These are phyloP conservation scores for Arthroderma sp. DNA, from an alignment of 2,329 filamentous ascomycete species.

Conservation along the genomic window DNA sequence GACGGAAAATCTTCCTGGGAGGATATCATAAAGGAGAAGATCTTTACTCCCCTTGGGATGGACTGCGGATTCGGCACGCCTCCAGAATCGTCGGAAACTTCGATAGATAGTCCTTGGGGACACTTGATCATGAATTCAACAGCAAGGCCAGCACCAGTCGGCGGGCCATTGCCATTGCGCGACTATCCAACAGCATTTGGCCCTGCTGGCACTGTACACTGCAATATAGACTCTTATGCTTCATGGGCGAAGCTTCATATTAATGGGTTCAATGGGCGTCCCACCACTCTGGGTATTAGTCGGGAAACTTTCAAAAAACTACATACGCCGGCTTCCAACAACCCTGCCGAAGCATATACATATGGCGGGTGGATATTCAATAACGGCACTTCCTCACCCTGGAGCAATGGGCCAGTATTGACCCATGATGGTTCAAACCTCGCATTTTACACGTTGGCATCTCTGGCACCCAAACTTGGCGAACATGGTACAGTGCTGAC, in stretches of 20 bases:
- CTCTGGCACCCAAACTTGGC: not conserved
- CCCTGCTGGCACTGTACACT: constrained; percentile 4
- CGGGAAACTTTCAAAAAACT: constrained; percentile 5
- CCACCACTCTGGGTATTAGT: constrained; percentile 2
- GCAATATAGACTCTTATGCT: constrained; percentile 4
- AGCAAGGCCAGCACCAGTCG: constrained; percentile 2
- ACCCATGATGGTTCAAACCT: constrained; percentile 3
- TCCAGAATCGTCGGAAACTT: constrained; percentile 4
- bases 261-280: constrained; percentile 5
- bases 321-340: constrained; percentile 3
- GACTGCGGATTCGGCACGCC: constrained; percentile 6
- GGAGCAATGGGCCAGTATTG: constrained; percentile 5
- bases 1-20: constrained; percentile 3
- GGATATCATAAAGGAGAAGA: not conserved
- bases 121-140: constrained; percentile 1
- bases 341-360: constrained; percentile 1
- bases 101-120: constrained; percentile 8
- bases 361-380: constrained; percentile 6
- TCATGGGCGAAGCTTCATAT: constrained; percentile 4
- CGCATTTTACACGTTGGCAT: not conserved
- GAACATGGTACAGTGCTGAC: not conserved
- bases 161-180: constrained; percentile 4
- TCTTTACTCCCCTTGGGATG: constrained; percentile 6
- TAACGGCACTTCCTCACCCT: constrained; percentile 1
- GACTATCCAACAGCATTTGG: constrained; percentile 5